These are phyloP conservation scores for Litchi chinensis DNA, from an alignment of 345 rosid genomes.

Conservation along the genomic window DNA sequence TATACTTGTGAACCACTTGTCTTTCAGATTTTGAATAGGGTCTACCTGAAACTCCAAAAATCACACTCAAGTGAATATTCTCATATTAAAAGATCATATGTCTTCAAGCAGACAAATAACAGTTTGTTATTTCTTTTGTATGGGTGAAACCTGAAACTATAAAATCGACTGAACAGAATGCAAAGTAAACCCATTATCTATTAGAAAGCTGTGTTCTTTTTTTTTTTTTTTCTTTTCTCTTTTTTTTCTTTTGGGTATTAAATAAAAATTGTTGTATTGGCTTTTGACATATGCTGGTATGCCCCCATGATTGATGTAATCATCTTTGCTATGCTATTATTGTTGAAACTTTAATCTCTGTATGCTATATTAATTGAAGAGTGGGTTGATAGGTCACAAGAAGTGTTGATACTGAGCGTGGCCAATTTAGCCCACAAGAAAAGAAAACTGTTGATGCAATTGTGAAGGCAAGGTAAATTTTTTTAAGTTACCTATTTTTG, in stretches of 20 bases:
- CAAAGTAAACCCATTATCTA: neutral
- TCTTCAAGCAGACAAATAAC: neutral
- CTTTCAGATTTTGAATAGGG: neutral
- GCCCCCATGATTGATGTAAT: neutral
- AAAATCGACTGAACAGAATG: neutral
- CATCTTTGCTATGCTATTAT: neutral
- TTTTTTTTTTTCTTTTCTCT: no score
- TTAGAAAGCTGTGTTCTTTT: neutral
- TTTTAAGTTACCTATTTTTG: neutral
- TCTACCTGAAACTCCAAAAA: neutral
- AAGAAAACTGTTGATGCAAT: constrained; percentile 92
- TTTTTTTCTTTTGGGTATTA: no score
- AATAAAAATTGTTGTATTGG: neutral
- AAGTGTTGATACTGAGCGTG: constrained; percentile 74
- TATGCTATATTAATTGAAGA: neutral
- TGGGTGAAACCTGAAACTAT: neutral
- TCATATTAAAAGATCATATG: no score
- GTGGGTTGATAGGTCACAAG: constrained; percentile 75
- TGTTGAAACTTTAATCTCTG: constrained; percentile 3
- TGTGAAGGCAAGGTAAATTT: constrained; percentile 82
- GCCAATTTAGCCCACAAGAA: constrained; percentile 87
- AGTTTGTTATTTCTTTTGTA: neutral
- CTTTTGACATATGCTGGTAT: neutral
- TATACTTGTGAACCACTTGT: neutral
- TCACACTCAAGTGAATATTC: no score